These are phyloP conservation scores for Gynostemma pentaphyllum DNA, from an alignment of 306 rosid species.

Conservation along the genomic window DNA sequence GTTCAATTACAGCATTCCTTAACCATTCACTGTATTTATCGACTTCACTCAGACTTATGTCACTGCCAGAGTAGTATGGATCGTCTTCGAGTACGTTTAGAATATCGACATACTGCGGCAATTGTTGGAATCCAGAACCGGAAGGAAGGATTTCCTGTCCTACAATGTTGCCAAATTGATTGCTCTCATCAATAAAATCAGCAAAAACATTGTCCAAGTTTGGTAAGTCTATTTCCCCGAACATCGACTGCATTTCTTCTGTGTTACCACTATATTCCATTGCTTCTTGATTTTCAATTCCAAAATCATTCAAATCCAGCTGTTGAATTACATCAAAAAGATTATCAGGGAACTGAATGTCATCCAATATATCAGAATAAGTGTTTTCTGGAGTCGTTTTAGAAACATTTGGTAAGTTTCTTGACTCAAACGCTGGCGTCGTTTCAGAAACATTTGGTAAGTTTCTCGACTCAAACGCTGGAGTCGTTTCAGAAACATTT, in stretches of 20 bases:
- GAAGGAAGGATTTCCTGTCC: neutral
- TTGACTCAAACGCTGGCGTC: too few relatives aligned
- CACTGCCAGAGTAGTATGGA: neutral
- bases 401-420: too few relatives aligned
- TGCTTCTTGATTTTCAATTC: neutral
- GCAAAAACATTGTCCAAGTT: neutral
- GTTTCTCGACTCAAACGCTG: slow-evolving; percentile 3
- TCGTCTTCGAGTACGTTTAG: slow-evolving; percentile 1
- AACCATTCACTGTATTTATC: slow-evolving; percentile 8
- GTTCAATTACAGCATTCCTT: neutral
- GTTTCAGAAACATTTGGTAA: neutral
- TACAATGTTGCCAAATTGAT: too few relatives aligned
- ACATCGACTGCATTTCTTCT: neutral
- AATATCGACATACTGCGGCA: neutral
- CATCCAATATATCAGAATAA: neutral
- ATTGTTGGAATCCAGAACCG: neutral
- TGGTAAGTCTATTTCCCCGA: neutral
- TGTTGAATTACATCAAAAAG: neutral
- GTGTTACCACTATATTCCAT: neutral
- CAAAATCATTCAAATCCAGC: neutral
- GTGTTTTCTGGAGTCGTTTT: neutral
- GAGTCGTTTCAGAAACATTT: neutral
- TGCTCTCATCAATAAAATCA: neutral
- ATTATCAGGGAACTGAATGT: neutral
- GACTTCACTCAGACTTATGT: slow-evolving; percentile 3